Evolutionary conservation across 139 green algal genomes (phyloP).

Genomic region (Picochlorum sp.): DNA sequence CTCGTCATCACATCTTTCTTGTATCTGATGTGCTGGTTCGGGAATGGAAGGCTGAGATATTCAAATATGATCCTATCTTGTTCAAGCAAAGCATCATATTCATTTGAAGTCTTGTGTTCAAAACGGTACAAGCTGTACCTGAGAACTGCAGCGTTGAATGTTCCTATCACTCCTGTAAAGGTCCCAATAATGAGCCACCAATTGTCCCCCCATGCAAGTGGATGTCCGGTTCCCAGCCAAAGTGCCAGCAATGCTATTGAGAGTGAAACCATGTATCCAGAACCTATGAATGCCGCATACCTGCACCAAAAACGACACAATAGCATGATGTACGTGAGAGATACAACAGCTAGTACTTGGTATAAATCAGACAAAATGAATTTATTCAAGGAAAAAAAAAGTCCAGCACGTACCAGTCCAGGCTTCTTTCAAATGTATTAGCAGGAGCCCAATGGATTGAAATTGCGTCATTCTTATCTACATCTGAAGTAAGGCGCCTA

Average conservation of each 20-base stretch:
- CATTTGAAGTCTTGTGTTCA: not conserved
- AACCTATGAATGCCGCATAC: not conserved
- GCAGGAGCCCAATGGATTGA: not conserved
- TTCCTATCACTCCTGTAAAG: not conserved
- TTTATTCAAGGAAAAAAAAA: too few species aligned
- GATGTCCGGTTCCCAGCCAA: not conserved
- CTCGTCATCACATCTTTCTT: not conserved
- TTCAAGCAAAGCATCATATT: not conserved
- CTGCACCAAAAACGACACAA: not conserved
- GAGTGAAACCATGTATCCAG: not conserved
- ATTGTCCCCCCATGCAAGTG: not conserved
- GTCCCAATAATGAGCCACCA: not conserved
- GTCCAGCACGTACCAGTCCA: slow-evolving; percentile 1
- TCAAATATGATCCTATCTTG: not conserved
- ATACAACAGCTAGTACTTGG: not conserved
- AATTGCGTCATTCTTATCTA: not conserved
- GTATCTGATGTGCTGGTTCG: not conserved
- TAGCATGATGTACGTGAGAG: not conserved
- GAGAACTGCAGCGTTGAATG: not conserved
- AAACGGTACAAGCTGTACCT: not conserved
- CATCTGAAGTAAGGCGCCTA: not conserved
- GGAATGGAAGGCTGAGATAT: not conserved
- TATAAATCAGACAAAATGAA: too few species aligned
- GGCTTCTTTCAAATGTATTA: not conserved
- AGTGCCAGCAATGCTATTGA: not conserved